phyloP scores from a whole-genome alignment of 2,329 filamentous ascomycete species.

The Alternaria sp. region DNA sequence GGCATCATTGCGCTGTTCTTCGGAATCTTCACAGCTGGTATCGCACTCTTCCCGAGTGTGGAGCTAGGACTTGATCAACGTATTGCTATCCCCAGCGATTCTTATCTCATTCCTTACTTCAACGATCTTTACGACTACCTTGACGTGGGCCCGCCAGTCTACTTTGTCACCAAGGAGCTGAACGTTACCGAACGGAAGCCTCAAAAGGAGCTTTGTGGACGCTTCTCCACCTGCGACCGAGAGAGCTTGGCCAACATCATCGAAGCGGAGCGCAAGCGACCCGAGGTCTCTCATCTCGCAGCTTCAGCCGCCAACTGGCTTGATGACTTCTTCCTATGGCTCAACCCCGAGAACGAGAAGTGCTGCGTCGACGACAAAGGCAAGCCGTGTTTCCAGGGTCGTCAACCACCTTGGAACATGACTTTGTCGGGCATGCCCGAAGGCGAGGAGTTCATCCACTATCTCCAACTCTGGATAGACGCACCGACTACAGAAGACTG shows the following conservation, averaged over 20 bases:
- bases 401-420: slow-evolving; percentile 85
- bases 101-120: slow-evolving; percentile 95
- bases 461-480: slow-evolving; percentile 81
- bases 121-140: slow-evolving; percentile 95
- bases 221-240: slow-evolving; percentile 86
- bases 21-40: slow-evolving; percentile 81
- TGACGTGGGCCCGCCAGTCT: slow-evolving; percentile 89
- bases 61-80: slow-evolving; percentile 91
- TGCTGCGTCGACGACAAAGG: slow-evolving; percentile 71
- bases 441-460: slow-evolving; percentile 86
- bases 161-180: slow-evolving; percentile 86
- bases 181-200: slow-evolving; percentile 77
- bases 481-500: slow-evolving; percentile 83
- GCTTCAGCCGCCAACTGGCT: slow-evolving; percentile 93
- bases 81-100: slow-evolving; percentile 90
- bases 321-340: slow-evolving; percentile 94
- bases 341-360: slow-evolving; percentile 76
- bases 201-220: slow-evolving; percentile 87
- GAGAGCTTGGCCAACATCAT: slow-evolving; percentile 87
- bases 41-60: slow-evolving; percentile 84
- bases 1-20: slow-evolving; percentile 81
- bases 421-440: slow-evolving; percentile 91
- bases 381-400: slow-evolving; percentile 77
- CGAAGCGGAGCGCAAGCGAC: slow-evolving; percentile 91
- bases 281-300: slow-evolving; percentile 85